A percentile compares a stretch with the other conserved stretches of the same genome.
These are phyloP conservation scores for Penicillium decumbens DNA, from an alignment of 2,329 filamentous ascomycete species.

Conservation along the genomic window DNA sequence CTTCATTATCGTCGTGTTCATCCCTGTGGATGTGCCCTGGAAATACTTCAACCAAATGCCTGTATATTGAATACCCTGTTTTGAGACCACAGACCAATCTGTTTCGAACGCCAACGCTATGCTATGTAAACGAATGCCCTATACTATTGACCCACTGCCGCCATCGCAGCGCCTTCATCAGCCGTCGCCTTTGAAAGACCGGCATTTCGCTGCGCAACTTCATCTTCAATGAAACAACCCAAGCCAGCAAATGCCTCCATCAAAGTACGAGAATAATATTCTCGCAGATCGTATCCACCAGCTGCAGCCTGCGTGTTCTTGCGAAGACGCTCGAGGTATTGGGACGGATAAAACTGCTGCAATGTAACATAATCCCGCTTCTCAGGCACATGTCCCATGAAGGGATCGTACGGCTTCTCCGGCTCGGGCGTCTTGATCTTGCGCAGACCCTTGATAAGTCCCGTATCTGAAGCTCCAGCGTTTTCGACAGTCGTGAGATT, in stretches of 20 bases:
- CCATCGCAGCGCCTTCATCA: slow-evolving; percentile 30
- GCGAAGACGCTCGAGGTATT: slow-evolving; percentile 64
- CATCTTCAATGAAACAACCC: slow-evolving; percentile 80
- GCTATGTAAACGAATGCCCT: slow-evolving; percentile 3
- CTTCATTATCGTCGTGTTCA: too few species aligned
- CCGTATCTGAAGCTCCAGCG: slow-evolving; percentile 28
- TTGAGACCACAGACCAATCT: neutral
- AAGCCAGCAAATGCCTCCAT: slow-evolving; percentile 87
- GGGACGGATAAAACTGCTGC: slow-evolving; percentile 66
- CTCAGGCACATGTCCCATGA: slow-evolving; percentile 64
- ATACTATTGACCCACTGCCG: slow-evolving; percentile 15
- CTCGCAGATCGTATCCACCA: slow-evolving; percentile 76
- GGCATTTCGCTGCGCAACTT: slow-evolving; percentile 43
- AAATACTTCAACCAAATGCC: too few species aligned
- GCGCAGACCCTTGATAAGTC: slow-evolving; percentile 75
- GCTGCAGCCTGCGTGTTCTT: slow-evolving; percentile 63
- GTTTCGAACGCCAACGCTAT: slow-evolving; percentile 16
- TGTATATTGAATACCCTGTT: neutral
- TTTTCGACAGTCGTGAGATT: slow-evolving; percentile 19
- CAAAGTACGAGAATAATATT: slow-evolving; percentile 76
- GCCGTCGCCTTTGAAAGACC: slow-evolving; percentile 21
- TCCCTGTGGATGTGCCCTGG: too few species aligned
- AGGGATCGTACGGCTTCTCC: slow-evolving; percentile 81
- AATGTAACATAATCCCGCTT: slow-evolving; percentile 66
- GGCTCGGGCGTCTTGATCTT: slow-evolving; percentile 56